phyloP scores from a whole-genome alignment of 2,329 filamentous ascomycete genomes.

The Pseudopyricularia cyperi region DNA sequence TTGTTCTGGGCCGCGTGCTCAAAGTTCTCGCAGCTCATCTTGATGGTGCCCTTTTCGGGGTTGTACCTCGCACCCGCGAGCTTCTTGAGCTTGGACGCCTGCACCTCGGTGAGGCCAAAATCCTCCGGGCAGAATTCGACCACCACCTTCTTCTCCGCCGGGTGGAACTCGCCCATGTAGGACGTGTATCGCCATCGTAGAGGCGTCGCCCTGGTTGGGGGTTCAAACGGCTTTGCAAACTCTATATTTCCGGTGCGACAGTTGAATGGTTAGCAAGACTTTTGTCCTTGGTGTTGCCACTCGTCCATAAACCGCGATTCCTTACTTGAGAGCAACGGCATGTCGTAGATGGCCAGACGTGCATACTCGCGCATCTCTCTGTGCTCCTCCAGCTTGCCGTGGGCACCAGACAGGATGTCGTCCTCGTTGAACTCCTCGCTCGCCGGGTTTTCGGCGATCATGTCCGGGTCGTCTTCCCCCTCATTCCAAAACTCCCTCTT shows the following conservation, averaged over 20 bases:
- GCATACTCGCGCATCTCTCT: conserved; percentile 82
- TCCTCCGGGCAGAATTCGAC: conserved; percentile 74
- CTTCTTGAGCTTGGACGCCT: conserved; percentile 75
- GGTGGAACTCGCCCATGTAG: conserved; percentile 89
- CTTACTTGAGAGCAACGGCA: conserved; percentile 81
- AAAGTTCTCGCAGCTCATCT: conserved; percentile 84
- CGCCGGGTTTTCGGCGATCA: conserved; percentile 33
- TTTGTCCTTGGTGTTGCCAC: neutral
- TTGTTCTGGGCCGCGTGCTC: conserved; percentile 92
- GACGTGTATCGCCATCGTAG: conserved; percentile 94
- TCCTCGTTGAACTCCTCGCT: conserved; percentile 59
- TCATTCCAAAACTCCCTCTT: conserved; percentile 29
- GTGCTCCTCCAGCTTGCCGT: conserved; percentile 78
- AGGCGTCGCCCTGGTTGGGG: conserved; percentile 53
- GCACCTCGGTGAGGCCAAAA: conserved; percentile 52
- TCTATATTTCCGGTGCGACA: conserved; percentile 34
- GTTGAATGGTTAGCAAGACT: neutral
- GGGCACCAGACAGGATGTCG: conserved; percentile 71
- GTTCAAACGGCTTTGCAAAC: conserved; percentile 67
- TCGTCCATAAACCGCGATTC: neutral
- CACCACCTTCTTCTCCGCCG: conserved; percentile 85
- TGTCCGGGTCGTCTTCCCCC: conserved; percentile 32
- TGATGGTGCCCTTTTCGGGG: conserved; percentile 65
- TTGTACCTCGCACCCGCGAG: conserved; percentile 79
- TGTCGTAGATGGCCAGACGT: conserved; percentile 83